Evolutionary conservation across 495 filamentous ascomycete species (phyloP), one percentile per base, ranked within the genome.

Genomic region (Aspergillus sclerotiicarbonarius): DNA sequence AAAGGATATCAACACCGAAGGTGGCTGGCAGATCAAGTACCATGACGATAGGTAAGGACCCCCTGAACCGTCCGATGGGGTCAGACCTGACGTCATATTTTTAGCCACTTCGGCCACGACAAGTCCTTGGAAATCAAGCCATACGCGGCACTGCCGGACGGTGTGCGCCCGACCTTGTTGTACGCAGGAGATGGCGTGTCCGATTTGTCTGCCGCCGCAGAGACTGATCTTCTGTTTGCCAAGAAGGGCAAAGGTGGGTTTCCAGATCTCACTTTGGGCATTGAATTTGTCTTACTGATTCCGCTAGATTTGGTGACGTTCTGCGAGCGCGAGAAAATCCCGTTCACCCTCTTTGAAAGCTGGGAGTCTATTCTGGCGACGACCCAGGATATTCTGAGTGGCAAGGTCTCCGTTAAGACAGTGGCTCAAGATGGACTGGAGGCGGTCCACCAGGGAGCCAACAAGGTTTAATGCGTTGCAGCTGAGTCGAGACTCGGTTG

Each of bases 111-210:
- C 62, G 93, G 93, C 9, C 93, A 98, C 63, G 93, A 98, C 79
- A 97, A 98, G 81, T 90, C 86, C 30, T 72, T 91, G 35, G 89
- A 90, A 61, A 91, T 98, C 64, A 85, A 89, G 61, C 89, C 87
- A 1, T 97, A 96, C 68, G 83, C 87, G n/a, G 71, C 76, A 35
- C 79, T 94, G 10, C 87, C 90, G 0, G 80, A 81, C 4, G 73
- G 75, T 15, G 75, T 86, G 56, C 78, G 91, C 53, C 92, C 92
- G 0, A 82, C 81, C 9, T 81, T 96, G 69, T 87, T 96, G 60
- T 96, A 96, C 62, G 92, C 91, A 21, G 92, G 92, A 48, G 92
- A 96, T 58, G 92, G 92, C 25, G 90, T 96, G 0, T 93, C 89
- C 1, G 92, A 96, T 67, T 76, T 96, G 44, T 92, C 88, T 31